Percentiles rank a stretch among this genome's conserved stretches.
Conservation (phyloP, 2,329 filamentous ascomycete species). For the Coleophoma crateriformis region DNA sequence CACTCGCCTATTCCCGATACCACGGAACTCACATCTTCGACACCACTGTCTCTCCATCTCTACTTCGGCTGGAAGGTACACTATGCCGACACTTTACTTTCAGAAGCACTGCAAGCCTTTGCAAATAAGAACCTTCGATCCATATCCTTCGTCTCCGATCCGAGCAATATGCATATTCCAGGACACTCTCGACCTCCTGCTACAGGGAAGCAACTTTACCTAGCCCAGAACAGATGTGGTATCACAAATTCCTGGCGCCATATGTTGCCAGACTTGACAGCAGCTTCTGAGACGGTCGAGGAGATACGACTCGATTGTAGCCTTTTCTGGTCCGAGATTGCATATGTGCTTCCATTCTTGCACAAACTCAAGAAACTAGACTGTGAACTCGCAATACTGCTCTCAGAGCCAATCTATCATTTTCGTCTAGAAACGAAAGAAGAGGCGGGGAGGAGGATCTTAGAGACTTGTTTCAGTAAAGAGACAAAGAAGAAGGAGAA, state of each 20-base stretch:
- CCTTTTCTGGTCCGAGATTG: constrained; percentile 4
- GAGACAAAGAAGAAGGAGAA: background rate
- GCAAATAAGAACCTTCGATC: constrained; percentile 2
- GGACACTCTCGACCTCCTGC: constrained; percentile 1
- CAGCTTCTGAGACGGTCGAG: constrained; percentile 2
- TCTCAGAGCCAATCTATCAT: constrained; percentile 3
- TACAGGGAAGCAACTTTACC: constrained; percentile 1
- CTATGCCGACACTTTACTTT: background rate
- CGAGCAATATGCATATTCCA: background rate
- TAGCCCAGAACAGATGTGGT: background rate
- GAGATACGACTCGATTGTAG: constrained; percentile 2
- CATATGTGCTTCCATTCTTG: constrained; percentile 1
- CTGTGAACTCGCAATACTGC: constrained; percentile 2
- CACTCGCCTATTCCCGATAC: background rate
- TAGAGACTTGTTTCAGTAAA: background rate
- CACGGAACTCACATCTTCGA: background rate
- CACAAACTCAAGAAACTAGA: constrained; percentile 3
- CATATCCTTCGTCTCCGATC: constrained; percentile 1
- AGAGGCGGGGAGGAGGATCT: background rate
- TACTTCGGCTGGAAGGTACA: background rate
- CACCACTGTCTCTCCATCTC: constrained; percentile 1
- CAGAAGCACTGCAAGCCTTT: background rate
- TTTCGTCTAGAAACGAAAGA: background rate
- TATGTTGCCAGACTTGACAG: constrained; percentile 1
- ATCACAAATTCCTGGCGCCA: constrained; percentile 2